A percentile compares a stretch with the other conserved stretches of the same genome.
Evolutionary conservation across 768 basidiomycete species (phyloP).

Genomic region (Gautieria morchelliformis): DNA sequence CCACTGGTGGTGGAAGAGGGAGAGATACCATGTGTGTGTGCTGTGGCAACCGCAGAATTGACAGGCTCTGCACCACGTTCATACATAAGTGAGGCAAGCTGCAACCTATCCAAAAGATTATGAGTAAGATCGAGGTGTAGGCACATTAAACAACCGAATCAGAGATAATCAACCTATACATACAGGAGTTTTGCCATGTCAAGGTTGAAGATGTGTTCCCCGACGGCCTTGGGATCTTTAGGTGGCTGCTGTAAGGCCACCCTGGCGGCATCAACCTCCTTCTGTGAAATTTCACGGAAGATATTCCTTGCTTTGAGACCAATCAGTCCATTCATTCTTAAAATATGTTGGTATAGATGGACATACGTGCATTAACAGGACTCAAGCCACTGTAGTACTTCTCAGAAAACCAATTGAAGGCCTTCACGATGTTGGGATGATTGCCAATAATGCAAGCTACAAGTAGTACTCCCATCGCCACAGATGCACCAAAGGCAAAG

Average conservation of each 20-base stretch:
- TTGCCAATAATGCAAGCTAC: no score
- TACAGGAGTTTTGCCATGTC: constrained; percentile 14
- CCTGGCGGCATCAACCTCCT: neutral
- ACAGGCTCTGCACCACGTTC: constrained; percentile 8
- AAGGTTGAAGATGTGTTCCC: constrained; percentile 9
- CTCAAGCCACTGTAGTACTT: no score
- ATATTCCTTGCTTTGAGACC: neutral
- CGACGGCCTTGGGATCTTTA: neutral
- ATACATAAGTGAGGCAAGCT: constrained; percentile 13
- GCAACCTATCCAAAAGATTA: constrained; percentile 4
- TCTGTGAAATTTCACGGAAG: neutral
- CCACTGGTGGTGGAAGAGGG: no score
- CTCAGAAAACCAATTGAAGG: no score
- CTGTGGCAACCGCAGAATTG: neutral
- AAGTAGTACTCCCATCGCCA: no score
- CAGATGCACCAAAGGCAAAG: neutral
- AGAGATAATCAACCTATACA: neutral
- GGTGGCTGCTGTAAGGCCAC: neutral
- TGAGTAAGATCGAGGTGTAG: neutral
- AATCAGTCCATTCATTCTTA: neutral
- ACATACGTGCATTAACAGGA: no score
- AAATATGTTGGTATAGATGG: no score
- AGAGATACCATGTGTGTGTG: neutral
- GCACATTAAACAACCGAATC: neutral
- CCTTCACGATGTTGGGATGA: no score